phyloP scores from a whole-genome alignment of 192 early-diverging fungal genomes.

The Entomortierella parvispora region DNA sequence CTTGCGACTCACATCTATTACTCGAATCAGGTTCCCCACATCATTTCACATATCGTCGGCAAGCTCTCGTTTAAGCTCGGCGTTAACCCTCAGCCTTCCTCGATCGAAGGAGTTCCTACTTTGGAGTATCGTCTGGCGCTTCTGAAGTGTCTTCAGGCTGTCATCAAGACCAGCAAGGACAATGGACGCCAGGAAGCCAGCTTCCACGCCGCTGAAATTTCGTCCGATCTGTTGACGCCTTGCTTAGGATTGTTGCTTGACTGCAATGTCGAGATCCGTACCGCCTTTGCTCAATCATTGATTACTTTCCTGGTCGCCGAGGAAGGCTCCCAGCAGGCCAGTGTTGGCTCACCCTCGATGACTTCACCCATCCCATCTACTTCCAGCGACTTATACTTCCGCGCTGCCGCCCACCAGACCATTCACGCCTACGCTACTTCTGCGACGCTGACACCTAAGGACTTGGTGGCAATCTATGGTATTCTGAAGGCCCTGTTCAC shows the following conservation, averaged over 20 bases:
- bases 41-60: slow-evolving; percentile 60
- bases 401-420: slow-evolving; percentile 38
- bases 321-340: slow-evolving; percentile 16
- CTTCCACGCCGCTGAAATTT: slow-evolving; percentile 40
- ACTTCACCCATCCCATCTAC: slow-evolving; percentile 28
- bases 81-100: slow-evolving; percentile 9
- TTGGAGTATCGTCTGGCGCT: slow-evolving; percentile 50
- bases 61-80: slow-evolving; percentile 46
- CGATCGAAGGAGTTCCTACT: slow-evolving; percentile 56
- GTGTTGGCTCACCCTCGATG: slow-evolving; percentile 14
- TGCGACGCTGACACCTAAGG: slow-evolving; percentile 19
- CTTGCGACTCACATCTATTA: slow-evolving; percentile 67
- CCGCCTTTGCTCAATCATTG: slow-evolving; percentile 51
- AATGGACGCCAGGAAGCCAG: slow-evolving; percentile 37
- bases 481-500: slow-evolving; percentile 34
- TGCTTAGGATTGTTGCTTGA: slow-evolving; percentile 51
- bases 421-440: slow-evolving; percentile 38
- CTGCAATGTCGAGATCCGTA: slow-evolving; percentile 43
- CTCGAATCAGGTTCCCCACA: slow-evolving; percentile 64
- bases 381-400: slow-evolving; percentile 44
- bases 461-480: slow-evolving; percentile 34
- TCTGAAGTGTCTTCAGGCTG: slow-evolving; percentile 57
- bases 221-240: slow-evolving; percentile 50
- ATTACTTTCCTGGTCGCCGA: slow-evolving; percentile 53
- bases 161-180: slow-evolving; percentile 55